These are phyloP conservation scores for Syncephalastrum racemosum DNA, from an alignment of 371 early-diverging fungal genomes.

Conservation along the genomic window DNA sequence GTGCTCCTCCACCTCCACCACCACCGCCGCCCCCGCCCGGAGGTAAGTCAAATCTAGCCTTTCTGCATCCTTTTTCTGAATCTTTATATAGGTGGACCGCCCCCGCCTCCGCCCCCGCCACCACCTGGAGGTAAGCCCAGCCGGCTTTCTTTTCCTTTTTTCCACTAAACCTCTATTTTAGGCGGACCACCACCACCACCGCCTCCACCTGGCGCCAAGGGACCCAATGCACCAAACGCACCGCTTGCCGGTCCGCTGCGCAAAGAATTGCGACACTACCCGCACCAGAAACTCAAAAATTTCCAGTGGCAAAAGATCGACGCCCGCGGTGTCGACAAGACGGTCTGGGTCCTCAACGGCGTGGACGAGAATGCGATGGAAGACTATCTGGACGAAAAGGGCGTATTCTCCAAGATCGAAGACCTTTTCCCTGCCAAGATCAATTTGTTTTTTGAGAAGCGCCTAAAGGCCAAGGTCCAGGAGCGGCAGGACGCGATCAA, in stretches of 20 bases:
- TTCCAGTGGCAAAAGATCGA: slow-evolving; percentile 42
- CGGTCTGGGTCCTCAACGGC: slow-evolving; percentile 25
- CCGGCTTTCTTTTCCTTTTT: no score
- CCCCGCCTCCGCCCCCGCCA: slow-evolving; percentile 16
- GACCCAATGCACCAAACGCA: slow-evolving; percentile 3
- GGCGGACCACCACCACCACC: neutral
- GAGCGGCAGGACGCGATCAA: slow-evolving; percentile 27
- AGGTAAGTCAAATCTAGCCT: slow-evolving; percentile 12
- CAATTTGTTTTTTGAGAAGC: slow-evolving; percentile 28
- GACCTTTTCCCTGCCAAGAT: slow-evolving; percentile 28
- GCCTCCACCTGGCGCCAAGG: slow-evolving; percentile 5
- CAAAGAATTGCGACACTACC: slow-evolving; percentile 28
- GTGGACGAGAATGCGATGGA: slow-evolving; percentile 27
- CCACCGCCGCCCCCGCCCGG: slow-evolving; percentile 19
- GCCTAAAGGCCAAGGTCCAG: slow-evolving; percentile 10
- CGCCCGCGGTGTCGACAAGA: slow-evolving; percentile 17
- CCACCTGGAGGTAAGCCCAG: slow-evolving; percentile 18
- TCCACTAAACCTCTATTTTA: neutral
- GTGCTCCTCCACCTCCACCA: slow-evolving; percentile 5
- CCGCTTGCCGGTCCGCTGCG: slow-evolving; percentile 15
- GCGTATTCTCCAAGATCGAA: slow-evolving; percentile 28
- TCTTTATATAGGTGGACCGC: slow-evolving; percentile 3
- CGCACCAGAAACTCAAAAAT: slow-evolving; percentile 30
- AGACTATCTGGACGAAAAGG: slow-evolving; percentile 18
- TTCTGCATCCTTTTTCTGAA: neutral